Percentiles rank a stretch among this genome's conserved stretches.
These are phyloP conservation scores for Sanguinoderma infundibulare DNA, from an alignment of 1,284 basidiomycete genomes.

Conservation along the genomic window DNA sequence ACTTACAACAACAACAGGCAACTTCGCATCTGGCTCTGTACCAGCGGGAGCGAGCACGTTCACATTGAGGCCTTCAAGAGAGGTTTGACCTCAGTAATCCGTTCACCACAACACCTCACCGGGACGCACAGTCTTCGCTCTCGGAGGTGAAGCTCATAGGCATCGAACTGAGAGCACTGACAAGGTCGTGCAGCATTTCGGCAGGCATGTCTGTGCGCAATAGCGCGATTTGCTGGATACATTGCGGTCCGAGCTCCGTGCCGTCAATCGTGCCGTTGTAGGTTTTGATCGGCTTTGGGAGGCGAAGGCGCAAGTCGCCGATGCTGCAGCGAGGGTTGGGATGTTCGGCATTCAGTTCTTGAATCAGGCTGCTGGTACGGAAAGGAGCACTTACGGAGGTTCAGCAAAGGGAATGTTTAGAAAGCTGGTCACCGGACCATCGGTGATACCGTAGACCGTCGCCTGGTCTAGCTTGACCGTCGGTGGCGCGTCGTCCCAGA, in stretches of 20 bases:
- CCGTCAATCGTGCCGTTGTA: conserved; percentile 19
- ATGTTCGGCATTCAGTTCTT: too few species aligned
- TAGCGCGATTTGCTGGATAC: conserved; percentile 11
- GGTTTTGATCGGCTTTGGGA: conserved; percentile 5
- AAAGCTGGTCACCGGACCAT: conserved; percentile 39
- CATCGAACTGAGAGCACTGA: background rate
- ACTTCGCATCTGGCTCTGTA: conserved; percentile 23
- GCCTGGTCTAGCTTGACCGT: conserved; percentile 25
- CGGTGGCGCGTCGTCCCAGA: background rate
- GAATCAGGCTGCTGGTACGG: background rate
- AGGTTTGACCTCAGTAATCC: background rate
- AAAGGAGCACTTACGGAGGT: conserved; percentile 38
- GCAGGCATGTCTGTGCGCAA: background rate
- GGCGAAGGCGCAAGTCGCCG: conserved; percentile 41
- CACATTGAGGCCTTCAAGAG: conserved; percentile 42
- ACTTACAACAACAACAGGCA: conserved; percentile 44
- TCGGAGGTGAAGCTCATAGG: background rate
- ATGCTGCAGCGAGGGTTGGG: conserved; percentile 31
- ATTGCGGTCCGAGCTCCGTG: conserved; percentile 16
- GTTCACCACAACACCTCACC: too few species aligned
- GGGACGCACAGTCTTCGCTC: background rate
- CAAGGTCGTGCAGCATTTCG: background rate
- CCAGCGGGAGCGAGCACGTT: conserved; percentile 43
- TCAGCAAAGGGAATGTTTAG: conserved; percentile 59
- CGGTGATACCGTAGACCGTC: conserved; percentile 20